These are phyloP conservation scores for Tillandsia leiboldiana DNA, from an alignment of 176 grass and related monocot species.

Conservation along the genomic window DNA sequence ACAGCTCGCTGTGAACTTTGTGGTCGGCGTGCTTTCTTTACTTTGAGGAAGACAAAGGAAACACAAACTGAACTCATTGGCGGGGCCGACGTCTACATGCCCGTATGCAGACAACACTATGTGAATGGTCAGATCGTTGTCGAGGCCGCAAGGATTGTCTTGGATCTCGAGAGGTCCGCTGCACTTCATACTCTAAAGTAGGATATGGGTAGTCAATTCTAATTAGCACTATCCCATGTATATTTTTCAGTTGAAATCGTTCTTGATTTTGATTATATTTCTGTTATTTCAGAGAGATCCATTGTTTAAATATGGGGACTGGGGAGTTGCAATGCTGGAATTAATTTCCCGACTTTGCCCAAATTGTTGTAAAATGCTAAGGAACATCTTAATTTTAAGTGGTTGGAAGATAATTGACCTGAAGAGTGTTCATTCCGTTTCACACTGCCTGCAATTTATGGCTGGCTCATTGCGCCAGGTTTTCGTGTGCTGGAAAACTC, in stretches of 20 bases:
- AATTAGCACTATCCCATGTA: neutral
- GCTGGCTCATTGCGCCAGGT: too few relatives aligned
- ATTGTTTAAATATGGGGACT: too few relatives aligned
- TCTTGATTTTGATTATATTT: too few relatives aligned
- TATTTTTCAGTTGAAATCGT: neutral
- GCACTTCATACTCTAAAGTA: constrained; percentile 26
- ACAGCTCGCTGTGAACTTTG: constrained; percentile 78
- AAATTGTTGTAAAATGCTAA: too few relatives aligned
- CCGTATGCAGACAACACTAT: constrained; percentile 85
- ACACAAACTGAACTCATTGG: constrained; percentile 77
- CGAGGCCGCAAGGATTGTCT: constrained; percentile 59
- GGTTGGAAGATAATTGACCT: too few relatives aligned
- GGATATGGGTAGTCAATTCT: neutral
- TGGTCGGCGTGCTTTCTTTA: constrained; percentile 58
- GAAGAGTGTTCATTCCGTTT: too few relatives aligned
- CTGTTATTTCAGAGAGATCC: too few relatives aligned
- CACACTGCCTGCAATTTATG: too few relatives aligned
- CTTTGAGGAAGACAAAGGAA: constrained; percentile 78
- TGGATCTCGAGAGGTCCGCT: constrained; percentile 47
- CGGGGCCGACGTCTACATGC: constrained; percentile 86
- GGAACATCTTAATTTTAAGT: too few relatives aligned
- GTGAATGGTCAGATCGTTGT: constrained; percentile 57
- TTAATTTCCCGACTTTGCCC: neutral
- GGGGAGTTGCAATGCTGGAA: too few relatives aligned
- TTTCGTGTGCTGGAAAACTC: too few relatives aligned